Base-by-base conservation (phyloP, 257 asterid genomes). In the Pogostemon cablin region DNA sequence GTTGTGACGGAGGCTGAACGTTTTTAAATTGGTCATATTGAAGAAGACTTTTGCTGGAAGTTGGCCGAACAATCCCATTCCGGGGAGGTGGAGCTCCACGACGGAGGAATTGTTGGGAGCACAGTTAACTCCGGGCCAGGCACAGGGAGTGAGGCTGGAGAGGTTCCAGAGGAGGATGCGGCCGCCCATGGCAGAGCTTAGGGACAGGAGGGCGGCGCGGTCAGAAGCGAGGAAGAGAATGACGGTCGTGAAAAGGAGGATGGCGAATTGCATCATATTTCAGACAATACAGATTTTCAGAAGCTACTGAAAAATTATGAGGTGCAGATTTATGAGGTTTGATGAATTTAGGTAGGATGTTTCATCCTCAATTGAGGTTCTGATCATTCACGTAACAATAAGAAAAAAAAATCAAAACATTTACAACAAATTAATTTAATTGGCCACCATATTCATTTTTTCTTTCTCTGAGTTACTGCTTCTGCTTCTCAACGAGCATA, bases 1-100 rank as follows among this genome's bases (percentile, higher is more conserved):
- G 73, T 93, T 93, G 76, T 87, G 90, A 5, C 98, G 96, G 63
- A 93, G 93, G 75, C 98, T 93, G 9, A 93, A 83, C 5, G 97
- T 87, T 56, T 72, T 83, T 2, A 93, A 80, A 38, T 79, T 82
- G 39, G 96, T 90, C 32, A 93, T 77, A 47, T 84, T 90, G 5
- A 90, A 65, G 68, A 93, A 56, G 3, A 87, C 73, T 5, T 81
- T 79, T 3, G 86, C 67, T 35, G 97, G 97, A 3, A 93, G 65
- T 47, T 66, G 68, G 3, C 98, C 98, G 69, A 88, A 68, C 5
- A 93, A 84, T 9, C 95, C 97, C 90, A 83, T 88, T 4, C 90
- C 98, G n/a, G 98, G 98, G 48, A 90, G 80, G 56, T 77, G 97
- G 42, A 93, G 89, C 82, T 82, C 97, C 8, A 68, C 67, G 15